Conservation (phyloP, 805 yeast genomes). For the Starmerella riodocensis region DNA sequence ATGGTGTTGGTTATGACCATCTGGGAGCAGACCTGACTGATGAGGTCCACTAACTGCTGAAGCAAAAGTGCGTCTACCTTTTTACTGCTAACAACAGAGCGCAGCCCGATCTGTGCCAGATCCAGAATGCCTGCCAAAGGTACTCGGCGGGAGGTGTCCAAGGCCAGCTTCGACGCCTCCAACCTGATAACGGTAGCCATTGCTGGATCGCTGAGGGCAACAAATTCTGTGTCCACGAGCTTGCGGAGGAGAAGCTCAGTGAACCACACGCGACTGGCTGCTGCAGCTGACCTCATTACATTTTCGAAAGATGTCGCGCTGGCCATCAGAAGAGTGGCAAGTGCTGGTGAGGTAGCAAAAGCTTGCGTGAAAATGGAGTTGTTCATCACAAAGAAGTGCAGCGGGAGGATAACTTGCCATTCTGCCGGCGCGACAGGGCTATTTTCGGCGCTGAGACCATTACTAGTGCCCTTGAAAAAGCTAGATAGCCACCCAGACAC, state of each 20-base stretch:
- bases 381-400: slow-evolving; percentile 28
- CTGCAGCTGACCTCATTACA: slow-evolving; percentile 21
- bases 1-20: slow-evolving; percentile 13
- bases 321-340: slow-evolving; percentile 24
- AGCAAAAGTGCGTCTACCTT: slow-evolving; percentile 23
- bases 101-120: slow-evolving; percentile 24
- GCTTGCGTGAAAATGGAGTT: slow-evolving; percentile 27
- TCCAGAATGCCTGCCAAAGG: slow-evolving; percentile 29
- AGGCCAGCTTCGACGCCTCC: slow-evolving; percentile 12
- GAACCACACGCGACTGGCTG: slow-evolving; percentile 24
- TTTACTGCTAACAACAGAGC: slow-evolving; percentile 21
- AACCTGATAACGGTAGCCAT: slow-evolving; percentile 14
- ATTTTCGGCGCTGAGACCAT: not conserved
- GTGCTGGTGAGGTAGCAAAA: slow-evolving; percentile 22
- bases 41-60: slow-evolving; percentile 17
- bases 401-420: slow-evolving; percentile 20
- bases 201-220: slow-evolving; percentile 9
- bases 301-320: slow-evolving; percentile 25
- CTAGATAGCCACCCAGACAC: slow-evolving; percentile 1
- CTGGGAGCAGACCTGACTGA: slow-evolving; percentile 21
- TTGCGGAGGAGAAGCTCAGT: slow-evolving; percentile 24
- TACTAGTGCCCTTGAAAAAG: not conserved
- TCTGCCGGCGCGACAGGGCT: not conserved
- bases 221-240: slow-evolving; percentile 22
- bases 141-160: slow-evolving; percentile 20